Conservation (phyloP, 345 rosid genomes). For the Iberis pinnata region DNA sequence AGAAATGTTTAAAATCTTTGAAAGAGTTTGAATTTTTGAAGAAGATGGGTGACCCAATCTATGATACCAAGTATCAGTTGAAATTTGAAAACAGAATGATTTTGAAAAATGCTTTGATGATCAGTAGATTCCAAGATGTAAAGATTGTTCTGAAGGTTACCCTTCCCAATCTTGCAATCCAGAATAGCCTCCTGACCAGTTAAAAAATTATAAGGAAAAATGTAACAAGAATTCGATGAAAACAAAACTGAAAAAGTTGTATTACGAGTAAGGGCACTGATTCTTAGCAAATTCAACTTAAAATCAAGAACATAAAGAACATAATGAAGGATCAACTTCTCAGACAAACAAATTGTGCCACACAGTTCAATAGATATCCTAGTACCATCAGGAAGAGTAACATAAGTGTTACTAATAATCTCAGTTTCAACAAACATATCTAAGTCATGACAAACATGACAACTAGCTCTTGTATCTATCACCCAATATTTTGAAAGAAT, state of each 20-base stretch:
- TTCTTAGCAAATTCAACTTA: not conserved
- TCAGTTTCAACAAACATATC: not conserved
- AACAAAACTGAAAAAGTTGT: not conserved
- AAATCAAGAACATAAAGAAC: not conserved
- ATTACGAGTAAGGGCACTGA: not conserved
- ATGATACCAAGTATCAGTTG: no score
- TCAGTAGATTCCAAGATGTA: no score
- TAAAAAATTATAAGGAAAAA: not conserved
- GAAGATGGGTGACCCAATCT: no score
- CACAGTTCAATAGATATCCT: not conserved
- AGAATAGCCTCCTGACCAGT: no score
- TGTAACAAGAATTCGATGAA: not conserved
- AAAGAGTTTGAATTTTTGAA: not conserved
- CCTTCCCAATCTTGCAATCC: no score
- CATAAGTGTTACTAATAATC: not conserved
- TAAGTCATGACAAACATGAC: not conserved
- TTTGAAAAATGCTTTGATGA: no score
- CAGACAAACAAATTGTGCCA: not conserved
- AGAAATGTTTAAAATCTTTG: no score
- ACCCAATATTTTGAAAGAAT: not conserved
- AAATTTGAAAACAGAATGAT: no score
- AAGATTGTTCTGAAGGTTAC: no score
- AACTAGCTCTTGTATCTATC: not conserved
- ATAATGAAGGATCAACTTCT: not conserved
- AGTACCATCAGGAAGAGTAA: not conserved